Conservation (phyloP, 495 filamentous ascomycete species). For the Aspergillus bertholletiae region DNA sequence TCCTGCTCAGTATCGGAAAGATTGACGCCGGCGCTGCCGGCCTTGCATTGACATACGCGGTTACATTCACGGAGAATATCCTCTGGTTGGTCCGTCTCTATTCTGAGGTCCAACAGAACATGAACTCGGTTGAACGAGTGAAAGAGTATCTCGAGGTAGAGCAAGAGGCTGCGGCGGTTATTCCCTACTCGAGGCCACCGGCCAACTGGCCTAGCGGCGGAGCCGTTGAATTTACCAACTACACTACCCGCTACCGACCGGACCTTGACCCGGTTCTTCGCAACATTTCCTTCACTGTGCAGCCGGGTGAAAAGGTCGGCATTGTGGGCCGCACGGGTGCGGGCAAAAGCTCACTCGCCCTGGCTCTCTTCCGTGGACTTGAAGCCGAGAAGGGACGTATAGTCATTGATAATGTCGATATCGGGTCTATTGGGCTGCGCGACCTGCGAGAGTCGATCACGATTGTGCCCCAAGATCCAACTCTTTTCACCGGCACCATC, state of each 20-base stretch:
- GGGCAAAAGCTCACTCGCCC: constrained; percentile 91
- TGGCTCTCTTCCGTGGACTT: constrained; percentile 95
- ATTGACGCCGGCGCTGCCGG: constrained; percentile 94
- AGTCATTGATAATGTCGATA: constrained; percentile 84
- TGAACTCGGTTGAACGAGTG: constrained; percentile 99
- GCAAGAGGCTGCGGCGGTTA: constrained; percentile 79
- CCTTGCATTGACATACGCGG: constrained; percentile 94
- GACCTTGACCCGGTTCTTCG: constrained; percentile 86
- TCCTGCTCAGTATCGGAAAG: constrained; percentile 75
- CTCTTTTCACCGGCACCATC: constrained; percentile 93
- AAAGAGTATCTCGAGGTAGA: constrained; percentile 97
- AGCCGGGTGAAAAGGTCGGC: constrained; percentile 86
- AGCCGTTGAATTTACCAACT: constrained; percentile 79
- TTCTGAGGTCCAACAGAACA: constrained; percentile 94
- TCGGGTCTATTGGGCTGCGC: constrained; percentile 80
- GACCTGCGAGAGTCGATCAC: constrained; percentile 93
- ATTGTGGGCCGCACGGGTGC: constrained; percentile 97
- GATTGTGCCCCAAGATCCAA: constrained; percentile 98
- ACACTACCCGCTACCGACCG: constrained; percentile 82
- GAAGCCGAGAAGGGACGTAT: constrained; percentile 92
- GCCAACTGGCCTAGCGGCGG: constrained; percentile 83
- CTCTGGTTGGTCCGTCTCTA: constrained; percentile 97
- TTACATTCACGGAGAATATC: constrained; percentile 95
- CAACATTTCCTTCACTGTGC: constrained; percentile 80
- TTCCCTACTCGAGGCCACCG: constrained; percentile 73